Evolutionary conservation across 768 basidiomycete species (phyloP).

Genomic region (Suillus occidentalis): DNA sequence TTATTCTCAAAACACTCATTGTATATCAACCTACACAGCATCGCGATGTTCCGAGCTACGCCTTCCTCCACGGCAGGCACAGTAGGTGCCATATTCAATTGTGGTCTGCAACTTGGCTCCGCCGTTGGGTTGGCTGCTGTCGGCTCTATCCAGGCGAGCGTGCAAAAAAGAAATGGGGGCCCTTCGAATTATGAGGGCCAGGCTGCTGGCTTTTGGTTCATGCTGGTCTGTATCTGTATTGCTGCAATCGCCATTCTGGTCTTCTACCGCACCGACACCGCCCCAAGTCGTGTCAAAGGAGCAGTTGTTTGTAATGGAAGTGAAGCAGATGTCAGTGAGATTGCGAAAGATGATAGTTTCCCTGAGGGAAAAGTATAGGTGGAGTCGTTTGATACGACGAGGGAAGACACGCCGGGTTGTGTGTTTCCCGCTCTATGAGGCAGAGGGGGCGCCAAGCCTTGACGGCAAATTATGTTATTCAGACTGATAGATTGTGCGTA

Average conservation of each 20-base stretch:
- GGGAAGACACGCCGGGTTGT: too few species aligned
- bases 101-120: constrained; percentile 45
- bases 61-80: constrained; percentile 44
- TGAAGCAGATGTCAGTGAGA: not conserved
- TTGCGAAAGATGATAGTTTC: not conserved
- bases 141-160: constrained; percentile 7
- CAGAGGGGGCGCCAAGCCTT: not conserved
- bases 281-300: too few species aligned
- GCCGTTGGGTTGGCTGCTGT: constrained; percentile 47
- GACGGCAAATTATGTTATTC: not conserved
- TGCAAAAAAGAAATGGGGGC: constrained; percentile 17
- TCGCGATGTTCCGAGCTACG: constrained; percentile 45
- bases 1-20: not conserved
- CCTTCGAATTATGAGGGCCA: constrained; percentile 33
- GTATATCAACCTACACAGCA: constrained; percentile 24
- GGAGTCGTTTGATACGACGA: not conserved
- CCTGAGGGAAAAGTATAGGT: not conserved
- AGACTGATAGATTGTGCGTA: not conserved
- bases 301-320: not conserved
- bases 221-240: constrained; percentile 31
- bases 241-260: constrained; percentile 12
- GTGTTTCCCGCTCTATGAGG: not conserved
- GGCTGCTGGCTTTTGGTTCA: constrained; percentile 40
- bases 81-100: constrained; percentile 49
- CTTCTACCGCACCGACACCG: not conserved